Percentiles rank a stretch among this genome's conserved stretches.
These are phyloP conservation scores for Sedum album DNA, from an alignment of 164 flowering plant species.

Conservation along the genomic window DNA sequence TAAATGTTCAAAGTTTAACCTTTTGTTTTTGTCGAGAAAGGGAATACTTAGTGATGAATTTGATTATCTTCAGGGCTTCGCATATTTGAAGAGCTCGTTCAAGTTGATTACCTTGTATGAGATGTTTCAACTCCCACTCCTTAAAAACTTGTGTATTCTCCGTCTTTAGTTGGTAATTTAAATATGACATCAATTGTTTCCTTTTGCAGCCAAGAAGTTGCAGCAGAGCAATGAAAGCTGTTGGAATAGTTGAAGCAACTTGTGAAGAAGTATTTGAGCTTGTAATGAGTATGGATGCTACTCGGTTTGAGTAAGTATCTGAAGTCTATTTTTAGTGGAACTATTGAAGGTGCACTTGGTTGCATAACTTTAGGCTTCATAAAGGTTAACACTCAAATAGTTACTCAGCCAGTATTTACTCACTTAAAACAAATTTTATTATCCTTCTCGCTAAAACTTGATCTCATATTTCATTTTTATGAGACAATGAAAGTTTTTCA, in stretches of 20 bases:
- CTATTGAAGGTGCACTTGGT: background rate
- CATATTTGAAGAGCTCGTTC: conserved; percentile 96
- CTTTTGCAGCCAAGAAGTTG: conserved; percentile 91
- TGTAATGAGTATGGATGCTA: conserved; percentile 98
- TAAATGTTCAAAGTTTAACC: background rate
- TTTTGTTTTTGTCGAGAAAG: background rate
- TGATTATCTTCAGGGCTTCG: conserved; percentile 67
- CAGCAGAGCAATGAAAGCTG: conserved; percentile 99
- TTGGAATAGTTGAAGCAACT: conserved; percentile 91
- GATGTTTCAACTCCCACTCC: background rate
- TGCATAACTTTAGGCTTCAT: background rate
- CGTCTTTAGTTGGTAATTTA: background rate
- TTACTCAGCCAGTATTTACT: no score
- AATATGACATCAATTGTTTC: conserved; percentile 1
- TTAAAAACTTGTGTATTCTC: background rate
- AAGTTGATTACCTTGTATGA: conserved; percentile 95
- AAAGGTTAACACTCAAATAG: background rate
- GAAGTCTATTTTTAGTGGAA: background rate
- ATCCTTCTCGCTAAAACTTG: background rate
- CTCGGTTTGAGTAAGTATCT: conserved; percentile 96
- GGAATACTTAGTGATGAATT: background rate
- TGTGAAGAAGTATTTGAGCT: conserved; percentile 99
- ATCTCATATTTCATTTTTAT: background rate
- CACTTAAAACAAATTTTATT: background rate
- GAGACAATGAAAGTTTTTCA: no score